Base-by-base conservation (phyloP, 768 basidiomycete species). In the Termitomyces sp. region DNA sequence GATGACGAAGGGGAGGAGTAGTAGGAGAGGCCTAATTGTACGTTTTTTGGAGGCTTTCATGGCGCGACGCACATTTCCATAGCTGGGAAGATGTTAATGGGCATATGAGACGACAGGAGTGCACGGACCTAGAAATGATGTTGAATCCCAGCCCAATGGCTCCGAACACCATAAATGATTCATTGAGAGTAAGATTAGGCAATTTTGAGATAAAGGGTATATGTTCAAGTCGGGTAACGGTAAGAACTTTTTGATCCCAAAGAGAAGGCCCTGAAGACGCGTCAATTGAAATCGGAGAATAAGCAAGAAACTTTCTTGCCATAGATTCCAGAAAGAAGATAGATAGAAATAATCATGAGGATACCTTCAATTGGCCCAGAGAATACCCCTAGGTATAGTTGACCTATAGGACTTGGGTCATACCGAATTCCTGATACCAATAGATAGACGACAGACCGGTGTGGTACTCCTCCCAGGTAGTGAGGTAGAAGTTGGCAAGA, bases 331-430 rank as follows among this genome's bases (percentile, higher is more conserved):
- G 89, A 87, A 52, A 96, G 73, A 31, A 85, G 61, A 73, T 87
- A 98, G 54, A 98, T 85, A 9, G 63, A 68, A 28, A 87, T 76
- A 54, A 98, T 87, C 70, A 98, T 80, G 37, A 99, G 74, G 62
- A 98, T 96, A 7, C 97, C 97, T 70, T 98, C 97, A 2, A 98
- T 91, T 0, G 97, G 96, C 0, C 97, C 96, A 15, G 93, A 96
- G 71, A 96, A 96, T 35, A 87, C 82, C 9, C 91, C 94, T 17
- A 99, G 86, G 75, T 86, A 99, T 15, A 98, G 76, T 61, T 89
- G 86, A 28, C 95, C 91, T 87, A 57, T 3, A 48, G 40, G 6
- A n/a, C 37, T 37, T 52, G 19, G 19, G 46, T 53, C 40, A 23
- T 12, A 28, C 28, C 19, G 17, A 45, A 19, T 52, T 30, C 44